These are phyloP conservation scores for Fragilaria radians DNA, from an alignment of 108 stramenopile species.

Conservation along the genomic window DNA sequence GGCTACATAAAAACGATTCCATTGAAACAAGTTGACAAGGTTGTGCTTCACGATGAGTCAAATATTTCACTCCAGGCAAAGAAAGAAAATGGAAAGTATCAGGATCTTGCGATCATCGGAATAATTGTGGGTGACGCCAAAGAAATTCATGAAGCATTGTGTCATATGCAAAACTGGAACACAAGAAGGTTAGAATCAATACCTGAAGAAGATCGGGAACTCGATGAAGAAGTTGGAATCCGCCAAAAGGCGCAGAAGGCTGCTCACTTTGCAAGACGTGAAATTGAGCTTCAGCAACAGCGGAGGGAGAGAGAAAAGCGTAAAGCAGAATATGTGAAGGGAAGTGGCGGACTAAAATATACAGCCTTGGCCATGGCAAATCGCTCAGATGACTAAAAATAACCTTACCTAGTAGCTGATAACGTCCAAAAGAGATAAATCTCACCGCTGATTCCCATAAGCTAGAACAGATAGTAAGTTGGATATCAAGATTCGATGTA, in stretches of 20 bases:
- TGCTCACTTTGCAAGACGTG: conserved; percentile 76
- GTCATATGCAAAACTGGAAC: background rate
- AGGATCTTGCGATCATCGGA: conserved; percentile 16
- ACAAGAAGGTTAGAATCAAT: background rate
- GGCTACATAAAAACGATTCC: conserved; percentile 9
- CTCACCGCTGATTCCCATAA: too few species aligned
- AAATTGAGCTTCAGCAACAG: conserved; percentile 65
- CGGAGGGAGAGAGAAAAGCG: conserved; percentile 62
- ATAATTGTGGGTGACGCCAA: conserved; percentile 2
- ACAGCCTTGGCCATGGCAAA: conserved; percentile 86
- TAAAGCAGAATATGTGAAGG: conserved; percentile 70
- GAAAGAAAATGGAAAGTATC: conserved; percentile 8
- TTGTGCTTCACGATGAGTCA: background rate
- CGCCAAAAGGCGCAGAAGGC: conserved; percentile 48
- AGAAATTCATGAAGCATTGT: background rate
- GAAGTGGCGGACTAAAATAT: conserved; percentile 67
- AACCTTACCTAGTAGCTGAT: too few species aligned
- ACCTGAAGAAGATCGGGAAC: conserved; percentile 9
- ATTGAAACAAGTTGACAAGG: background rate
- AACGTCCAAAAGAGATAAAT: too few species aligned
- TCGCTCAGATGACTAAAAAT: too few species aligned
- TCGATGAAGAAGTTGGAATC: conserved; percentile 12
- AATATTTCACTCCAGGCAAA: conserved; percentile 4
- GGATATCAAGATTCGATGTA: too few species aligned
- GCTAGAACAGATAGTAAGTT: too few species aligned